Percentiles rank a stretch among this genome's conserved stretches.
Evolutionary conservation across 1,284 basidiomycete species (phyloP).

Genomic region (Phellopilus nigrolimitatus): DNA sequence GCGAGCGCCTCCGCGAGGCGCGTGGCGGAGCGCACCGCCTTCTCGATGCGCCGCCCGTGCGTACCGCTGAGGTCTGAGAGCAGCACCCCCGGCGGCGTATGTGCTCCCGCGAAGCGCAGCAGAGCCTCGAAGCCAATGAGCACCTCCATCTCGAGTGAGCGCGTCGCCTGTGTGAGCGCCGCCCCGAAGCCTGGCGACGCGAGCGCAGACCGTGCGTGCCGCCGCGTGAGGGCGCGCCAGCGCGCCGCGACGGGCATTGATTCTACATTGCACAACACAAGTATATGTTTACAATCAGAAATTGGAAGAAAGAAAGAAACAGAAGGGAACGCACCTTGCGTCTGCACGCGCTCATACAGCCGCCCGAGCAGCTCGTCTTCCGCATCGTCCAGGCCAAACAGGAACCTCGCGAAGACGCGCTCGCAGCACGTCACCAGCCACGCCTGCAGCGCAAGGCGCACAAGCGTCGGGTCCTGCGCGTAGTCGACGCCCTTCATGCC

Average conservation of each 20-base stretch:
- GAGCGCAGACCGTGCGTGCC: conserved; percentile 4
- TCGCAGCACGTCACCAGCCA: conserved; percentile 36
- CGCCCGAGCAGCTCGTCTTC: conserved; percentile 30
- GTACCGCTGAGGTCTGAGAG: conserved; percentile 7
- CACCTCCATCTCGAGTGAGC: conserved; percentile 15
- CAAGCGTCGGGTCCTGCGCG: conserved; percentile 32
- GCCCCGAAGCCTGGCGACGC: background rate
- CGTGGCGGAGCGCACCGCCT: background rate
- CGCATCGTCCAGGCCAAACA: conserved; percentile 33
- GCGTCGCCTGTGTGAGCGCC: background rate
- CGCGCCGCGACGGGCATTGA: conserved; percentile 13
- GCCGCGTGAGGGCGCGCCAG: conserved; percentile 15
- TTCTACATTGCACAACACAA: conserved; percentile 7
- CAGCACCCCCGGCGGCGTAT: conserved; percentile 13
- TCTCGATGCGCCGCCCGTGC: conserved; percentile 9
- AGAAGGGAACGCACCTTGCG: conserved; percentile 25
- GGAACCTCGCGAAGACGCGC: conserved; percentile 33
- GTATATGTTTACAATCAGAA: background rate
- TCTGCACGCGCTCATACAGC: conserved; percentile 35
- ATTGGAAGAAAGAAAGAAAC: background rate
- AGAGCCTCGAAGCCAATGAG: conserved; percentile 11
- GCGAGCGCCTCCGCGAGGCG: conserved; percentile 13
- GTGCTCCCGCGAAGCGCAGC: conserved; percentile 18
- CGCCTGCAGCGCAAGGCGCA: conserved; percentile 38
- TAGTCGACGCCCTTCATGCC: conserved; percentile 30